Base-by-base conservation (phyloP, 2,329 filamentous ascomycete species). In the Zarea fungicola region DNA sequence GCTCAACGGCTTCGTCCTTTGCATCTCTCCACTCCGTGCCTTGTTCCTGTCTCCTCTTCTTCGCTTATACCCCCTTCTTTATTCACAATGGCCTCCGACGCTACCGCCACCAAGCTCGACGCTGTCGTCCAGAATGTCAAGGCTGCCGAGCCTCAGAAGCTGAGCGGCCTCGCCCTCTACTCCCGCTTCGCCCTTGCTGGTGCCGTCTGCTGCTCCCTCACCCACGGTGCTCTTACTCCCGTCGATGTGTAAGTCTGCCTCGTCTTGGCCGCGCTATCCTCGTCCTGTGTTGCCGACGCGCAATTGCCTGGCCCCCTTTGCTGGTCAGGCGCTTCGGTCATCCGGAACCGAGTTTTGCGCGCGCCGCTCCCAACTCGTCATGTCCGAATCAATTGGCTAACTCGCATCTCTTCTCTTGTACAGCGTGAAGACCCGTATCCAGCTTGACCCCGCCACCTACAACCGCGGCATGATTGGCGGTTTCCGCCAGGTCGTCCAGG, bases 191-290 rank as follows among this genome's bases (percentile, higher is more conserved):
- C 93, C 75, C 87, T 99, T 65, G 91, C 93, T 64, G 93, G 93
- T 76, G 93, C 93, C 63, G 77, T 97, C 79, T 96, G 93, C 85
- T 99, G 93, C 76, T 93, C 91, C 63, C 77, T 97, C 76, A 99
- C 93, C 68, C 93, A 99, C 83, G 93, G 92, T 73, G 87, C 81
- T 66, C 84, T 97, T 64, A 99, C 93, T 61, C 93, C 93, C 67
- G 90, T 99, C 73, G 93, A 99, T 87, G 93, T 99, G 92, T 97
- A 93, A 74, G 92, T 88, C 35, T 49, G 43, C n/a, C 19, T 23
- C 36, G 6, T 11, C 39, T 35, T 16, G n/a, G 29, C 29, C 6
- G 6, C 26, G 18, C 34, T 34, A 6, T 23, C 11, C 6, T 18
- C 41, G n/a, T 11, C 25, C 3, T 36, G n/a, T 34, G n/a, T 14